phyloP scores from a whole-genome alignment of 148 eudicot species.

The Rheum nobile region DNA sequence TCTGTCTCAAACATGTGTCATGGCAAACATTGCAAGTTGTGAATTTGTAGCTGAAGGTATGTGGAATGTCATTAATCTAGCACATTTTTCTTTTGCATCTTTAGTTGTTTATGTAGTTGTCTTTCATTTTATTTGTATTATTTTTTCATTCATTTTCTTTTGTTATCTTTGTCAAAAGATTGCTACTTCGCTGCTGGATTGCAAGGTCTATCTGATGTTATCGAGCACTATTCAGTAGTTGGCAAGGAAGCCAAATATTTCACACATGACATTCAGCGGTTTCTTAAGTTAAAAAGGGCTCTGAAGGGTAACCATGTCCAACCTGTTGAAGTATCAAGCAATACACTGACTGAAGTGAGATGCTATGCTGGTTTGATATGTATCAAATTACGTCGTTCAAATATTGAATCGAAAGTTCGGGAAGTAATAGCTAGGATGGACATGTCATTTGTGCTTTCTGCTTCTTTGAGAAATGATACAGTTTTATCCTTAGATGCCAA shows the following conservation, averaged over 20 bases:
- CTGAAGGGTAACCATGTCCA: conserved; percentile 17
- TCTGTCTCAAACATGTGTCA: conserved; percentile 33
- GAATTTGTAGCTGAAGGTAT: conserved; percentile 63
- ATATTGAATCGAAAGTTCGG: conserved; percentile 19
- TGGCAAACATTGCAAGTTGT: conserved; percentile 40
- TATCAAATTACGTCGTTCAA: conserved; percentile 23
- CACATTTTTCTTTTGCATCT: background rate
- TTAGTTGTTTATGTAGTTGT: background rate
- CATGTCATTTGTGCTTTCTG: conserved; percentile 39
- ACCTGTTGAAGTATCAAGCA: conserved; percentile 22
- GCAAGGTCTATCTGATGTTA: conserved; percentile 38
- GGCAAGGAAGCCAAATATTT: conserved; percentile 37
- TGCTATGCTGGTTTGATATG: conserved; percentile 33
- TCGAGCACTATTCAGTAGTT: conserved; percentile 47
- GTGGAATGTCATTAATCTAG: background rate
- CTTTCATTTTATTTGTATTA: background rate
- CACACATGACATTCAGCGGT: conserved; percentile 45
- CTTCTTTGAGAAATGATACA: conserved; percentile 35
- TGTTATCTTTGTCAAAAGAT: conserved; percentile 28
- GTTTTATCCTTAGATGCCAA: conserved; percentile 27
- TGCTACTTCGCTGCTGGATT: conserved; percentile 31
- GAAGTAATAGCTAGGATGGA: conserved; percentile 44
- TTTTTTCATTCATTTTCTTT: background rate
- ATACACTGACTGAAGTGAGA: conserved; percentile 28
- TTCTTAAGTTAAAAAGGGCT: conserved; percentile 37